Evolutionary conservation across 352 stramenopile genomes (phyloP).

Genomic region (Halophytophthora polymorphica): DNA sequence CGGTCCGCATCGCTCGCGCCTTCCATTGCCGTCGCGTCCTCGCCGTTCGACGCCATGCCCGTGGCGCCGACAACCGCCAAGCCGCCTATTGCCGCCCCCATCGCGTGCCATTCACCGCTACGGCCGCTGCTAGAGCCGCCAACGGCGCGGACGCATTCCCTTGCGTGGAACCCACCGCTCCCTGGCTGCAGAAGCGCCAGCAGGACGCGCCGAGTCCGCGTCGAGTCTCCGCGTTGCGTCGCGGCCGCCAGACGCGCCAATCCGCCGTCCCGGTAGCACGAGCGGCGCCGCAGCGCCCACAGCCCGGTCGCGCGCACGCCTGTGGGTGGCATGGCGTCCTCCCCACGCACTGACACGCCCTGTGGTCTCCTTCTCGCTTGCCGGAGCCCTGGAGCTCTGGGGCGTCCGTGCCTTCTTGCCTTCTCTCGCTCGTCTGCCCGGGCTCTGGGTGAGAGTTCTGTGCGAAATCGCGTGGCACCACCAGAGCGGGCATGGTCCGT

Average conservation of each 20-base stretch:
- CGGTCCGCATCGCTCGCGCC: neutral
- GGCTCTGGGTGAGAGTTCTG: too few species aligned
- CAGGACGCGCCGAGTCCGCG: neutral
- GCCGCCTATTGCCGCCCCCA: constrained; percentile 14
- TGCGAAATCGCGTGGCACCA: too few species aligned
- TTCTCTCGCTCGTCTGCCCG: too few species aligned
- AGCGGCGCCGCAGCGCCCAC: constrained; percentile 20
- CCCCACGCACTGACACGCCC: too few species aligned
- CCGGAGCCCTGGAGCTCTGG: too few species aligned
- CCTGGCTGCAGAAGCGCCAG: constrained; percentile 1
- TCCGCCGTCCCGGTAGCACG: constrained; percentile 7
- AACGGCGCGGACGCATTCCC: constrained; percentile 3
- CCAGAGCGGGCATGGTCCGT: too few species aligned
- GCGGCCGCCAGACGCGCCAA: constrained; percentile 5
- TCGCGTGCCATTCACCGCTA: constrained; percentile 7
- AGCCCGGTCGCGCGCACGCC: constrained; percentile 10
- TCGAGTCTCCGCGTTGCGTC: neutral
- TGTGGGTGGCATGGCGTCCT: too few species aligned
- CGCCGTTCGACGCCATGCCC: neutral
- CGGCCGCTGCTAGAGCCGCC: constrained; percentile 15
- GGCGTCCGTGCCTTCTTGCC: too few species aligned
- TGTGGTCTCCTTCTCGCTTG: too few species aligned
- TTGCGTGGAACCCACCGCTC: constrained; percentile 2
- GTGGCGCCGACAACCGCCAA: constrained; percentile 9
- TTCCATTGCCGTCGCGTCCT: constrained; percentile 19